phyloP scores from a whole-genome alignment of 441 rosid species.

The Gossypium davidsonii region DNA sequence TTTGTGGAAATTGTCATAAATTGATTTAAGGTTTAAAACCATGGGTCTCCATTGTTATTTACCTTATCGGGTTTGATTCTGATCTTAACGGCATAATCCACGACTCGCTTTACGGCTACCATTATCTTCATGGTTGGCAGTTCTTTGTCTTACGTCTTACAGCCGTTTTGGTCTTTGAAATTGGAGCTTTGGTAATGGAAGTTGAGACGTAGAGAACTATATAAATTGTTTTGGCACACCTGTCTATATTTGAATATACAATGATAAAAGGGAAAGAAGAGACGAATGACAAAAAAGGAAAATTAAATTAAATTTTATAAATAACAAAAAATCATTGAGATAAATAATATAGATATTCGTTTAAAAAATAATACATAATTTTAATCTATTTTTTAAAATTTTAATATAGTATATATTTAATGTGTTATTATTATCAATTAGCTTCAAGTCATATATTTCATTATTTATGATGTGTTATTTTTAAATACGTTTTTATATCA shows the following conservation, averaged over 20 bases:
- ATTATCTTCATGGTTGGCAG: conserved; percentile 57
- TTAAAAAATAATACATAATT: too few species aligned
- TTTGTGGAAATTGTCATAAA: background rate
- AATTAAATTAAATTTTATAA: background rate
- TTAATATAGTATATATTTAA: too few species aligned
- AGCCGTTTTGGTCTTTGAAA: background rate
- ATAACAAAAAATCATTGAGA: background rate
- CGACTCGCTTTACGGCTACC: conserved; percentile 84
- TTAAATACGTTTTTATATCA: accelerated
- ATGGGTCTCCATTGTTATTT: background rate
- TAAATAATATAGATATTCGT: too few species aligned
- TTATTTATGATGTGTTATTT: too few species aligned
- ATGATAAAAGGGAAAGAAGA: background rate
- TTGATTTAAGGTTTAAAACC: background rate
- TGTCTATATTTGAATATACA: too few species aligned
- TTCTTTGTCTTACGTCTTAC: background rate
- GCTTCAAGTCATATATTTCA: too few species aligned
- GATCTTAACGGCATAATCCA: conserved; percentile 93
- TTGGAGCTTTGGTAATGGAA: background rate
- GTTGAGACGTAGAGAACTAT: conserved; percentile 11
- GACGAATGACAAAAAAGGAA: background rate
- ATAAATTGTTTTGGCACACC: too few species aligned
- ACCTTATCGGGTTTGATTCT: conserved; percentile 89
- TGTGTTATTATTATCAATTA: too few species aligned
- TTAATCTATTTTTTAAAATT: too few species aligned